Percentiles rank a stretch among this genome's conserved stretches.
phyloP scores from a whole-genome alignment of 345 rosid species.

The Citrus glauca region DNA sequence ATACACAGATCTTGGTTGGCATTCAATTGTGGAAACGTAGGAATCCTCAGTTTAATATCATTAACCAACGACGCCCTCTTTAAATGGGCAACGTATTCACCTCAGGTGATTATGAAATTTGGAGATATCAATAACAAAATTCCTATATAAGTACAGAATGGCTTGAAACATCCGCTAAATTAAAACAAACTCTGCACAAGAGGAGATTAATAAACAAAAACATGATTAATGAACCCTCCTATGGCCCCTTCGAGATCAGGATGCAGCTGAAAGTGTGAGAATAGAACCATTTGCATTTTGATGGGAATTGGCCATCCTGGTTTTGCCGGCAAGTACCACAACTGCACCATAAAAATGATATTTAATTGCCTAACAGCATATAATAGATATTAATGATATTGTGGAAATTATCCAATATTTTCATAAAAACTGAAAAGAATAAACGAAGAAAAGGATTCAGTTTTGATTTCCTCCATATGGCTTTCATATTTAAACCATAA shows the following conservation, averaged over 20 bases:
- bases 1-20: no score
- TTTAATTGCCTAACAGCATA: not conserved
- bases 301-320: not conserved
- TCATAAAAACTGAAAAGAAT: not conserved
- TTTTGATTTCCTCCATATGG: not conserved
- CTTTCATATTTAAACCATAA: not conserved
- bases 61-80: not conserved
- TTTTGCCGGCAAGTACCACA: not conserved
- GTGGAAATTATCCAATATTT: not conserved
- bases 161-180: not conserved
- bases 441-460: not conserved
- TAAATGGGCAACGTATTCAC: not conserved
- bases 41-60: no score
- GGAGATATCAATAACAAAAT: not conserved
- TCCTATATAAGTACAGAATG: not conserved
- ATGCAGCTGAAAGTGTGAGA: not conserved
- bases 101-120: not conserved
- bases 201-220: not conserved
- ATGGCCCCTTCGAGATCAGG: not conserved
- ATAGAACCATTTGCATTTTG: not conserved
- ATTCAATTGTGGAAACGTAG: no score
- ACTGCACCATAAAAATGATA: not conserved
- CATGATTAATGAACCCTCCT: not conserved
- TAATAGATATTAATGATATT: not conserved
- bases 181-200: not conserved